A percentile compares a stretch with the other conserved stretches of the same genome.
phyloP scores from a whole-genome alignment of 2,329 filamentous ascomycete genomes.

The Bretziella fagacearum region DNA sequence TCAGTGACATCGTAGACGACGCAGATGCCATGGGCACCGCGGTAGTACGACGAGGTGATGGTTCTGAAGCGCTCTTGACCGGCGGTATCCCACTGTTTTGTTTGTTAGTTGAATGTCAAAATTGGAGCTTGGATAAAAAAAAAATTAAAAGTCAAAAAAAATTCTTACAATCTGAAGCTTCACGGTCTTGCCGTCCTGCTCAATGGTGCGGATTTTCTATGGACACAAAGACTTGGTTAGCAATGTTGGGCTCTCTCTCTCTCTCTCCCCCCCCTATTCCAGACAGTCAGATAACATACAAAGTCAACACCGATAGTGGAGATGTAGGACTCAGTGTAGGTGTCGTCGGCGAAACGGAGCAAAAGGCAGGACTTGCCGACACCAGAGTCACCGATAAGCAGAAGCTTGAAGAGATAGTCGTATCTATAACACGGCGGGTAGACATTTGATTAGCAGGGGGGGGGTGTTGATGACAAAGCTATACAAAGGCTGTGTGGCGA shows the following conservation, averaged over 20 bases:
- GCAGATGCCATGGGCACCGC: conserved; percentile 96
- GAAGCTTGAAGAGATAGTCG: conserved; percentile 99
- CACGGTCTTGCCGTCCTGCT: conserved; percentile 98
- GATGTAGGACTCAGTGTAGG: conserved; percentile 99
- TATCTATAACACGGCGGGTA: conserved; percentile 54
- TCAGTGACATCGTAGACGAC: conserved; percentile 99
- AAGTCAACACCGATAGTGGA: conserved; percentile 99
- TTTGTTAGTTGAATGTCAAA: neutral
- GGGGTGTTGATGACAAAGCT: neutral
- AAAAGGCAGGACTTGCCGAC: conserved; percentile 99
- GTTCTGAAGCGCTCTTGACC: conserved; percentile 99
- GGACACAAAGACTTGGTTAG: neutral
- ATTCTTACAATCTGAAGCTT: conserved; percentile 89
- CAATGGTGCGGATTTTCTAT: conserved; percentile 99
- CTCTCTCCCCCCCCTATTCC: neutral
- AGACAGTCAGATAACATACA: conserved; percentile 41
- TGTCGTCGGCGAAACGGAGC: conserved; percentile 94
- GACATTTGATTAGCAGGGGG: conserved; percentile 5
- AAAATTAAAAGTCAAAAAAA: neutral
- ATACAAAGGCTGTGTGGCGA: too few relatives aligned
- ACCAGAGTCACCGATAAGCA: conserved; percentile 99
- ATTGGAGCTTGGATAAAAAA: neutral
- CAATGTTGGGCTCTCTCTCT: neutral
- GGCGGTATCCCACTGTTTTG: conserved; percentile 82
- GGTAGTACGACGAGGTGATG: conserved; percentile 99